Evolutionary conservation across 495 filamentous ascomycete genomes (phyloP).

Genomic region (Hypoxylon crocopeplum): DNA sequence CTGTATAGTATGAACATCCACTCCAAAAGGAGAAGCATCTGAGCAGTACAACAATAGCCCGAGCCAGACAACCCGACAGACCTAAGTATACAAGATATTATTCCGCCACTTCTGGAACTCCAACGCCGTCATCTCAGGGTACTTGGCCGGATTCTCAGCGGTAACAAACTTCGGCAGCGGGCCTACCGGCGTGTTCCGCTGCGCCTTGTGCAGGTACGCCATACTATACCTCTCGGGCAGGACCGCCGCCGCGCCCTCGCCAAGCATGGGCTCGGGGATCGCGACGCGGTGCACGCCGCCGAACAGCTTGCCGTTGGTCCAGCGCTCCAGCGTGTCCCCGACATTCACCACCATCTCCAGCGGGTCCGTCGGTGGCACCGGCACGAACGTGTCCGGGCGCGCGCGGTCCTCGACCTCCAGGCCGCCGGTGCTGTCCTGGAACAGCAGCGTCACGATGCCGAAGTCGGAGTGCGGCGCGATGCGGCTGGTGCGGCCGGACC

Average conservation of each 20-base stretch:
- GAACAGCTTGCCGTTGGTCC: constrained; percentile 29
- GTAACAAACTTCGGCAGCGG: constrained; percentile 19
- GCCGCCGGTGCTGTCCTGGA: constrained; percentile 51
- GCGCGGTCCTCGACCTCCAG: constrained; percentile 58
- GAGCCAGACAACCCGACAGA: too few species aligned
- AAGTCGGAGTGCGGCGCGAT: constrained; percentile 52
- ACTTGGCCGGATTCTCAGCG: constrained; percentile 6
- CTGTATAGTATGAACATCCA: too few species aligned
- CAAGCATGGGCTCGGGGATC: constrained; percentile 1
- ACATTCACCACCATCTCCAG: constrained; percentile 58
- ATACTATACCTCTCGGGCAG: constrained; percentile 11
- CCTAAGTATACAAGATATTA: not conserved
- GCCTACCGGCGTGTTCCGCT: not conserved
- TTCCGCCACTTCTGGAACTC: constrained; percentile 2
- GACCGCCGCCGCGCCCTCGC: not conserved
- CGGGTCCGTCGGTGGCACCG: constrained; percentile 44
- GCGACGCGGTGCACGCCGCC: constrained; percentile 21
- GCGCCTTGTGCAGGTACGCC: constrained; percentile 9
- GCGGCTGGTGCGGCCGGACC: too few species aligned
- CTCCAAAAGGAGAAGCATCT: too few species aligned
- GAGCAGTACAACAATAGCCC: too few species aligned
- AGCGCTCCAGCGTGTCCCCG: constrained; percentile 45
- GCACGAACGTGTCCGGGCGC: constrained; percentile 50
- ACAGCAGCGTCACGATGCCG: constrained; percentile 50
- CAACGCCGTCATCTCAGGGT: constrained; percentile 7